These are phyloP conservation scores for Entomortierella beljakovae DNA, from an alignment of 192 early-diverging fungal genomes.

Conservation along the genomic window DNA sequence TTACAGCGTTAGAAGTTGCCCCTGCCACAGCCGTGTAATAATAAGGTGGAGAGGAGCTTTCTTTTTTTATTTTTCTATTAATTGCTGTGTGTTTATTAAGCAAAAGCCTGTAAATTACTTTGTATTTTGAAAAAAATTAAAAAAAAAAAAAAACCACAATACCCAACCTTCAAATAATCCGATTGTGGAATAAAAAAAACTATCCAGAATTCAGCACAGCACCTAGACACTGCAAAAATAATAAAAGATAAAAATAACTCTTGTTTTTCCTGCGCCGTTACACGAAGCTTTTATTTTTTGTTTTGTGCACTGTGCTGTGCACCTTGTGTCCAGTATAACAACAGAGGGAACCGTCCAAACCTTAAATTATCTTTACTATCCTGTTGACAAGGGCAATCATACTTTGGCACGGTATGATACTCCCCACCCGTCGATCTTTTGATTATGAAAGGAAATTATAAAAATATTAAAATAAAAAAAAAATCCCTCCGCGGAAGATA, in stretches of 20 bases:
- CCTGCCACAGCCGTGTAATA: neutral
- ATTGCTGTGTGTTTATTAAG: neutral
- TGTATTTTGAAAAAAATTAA: too few species aligned
- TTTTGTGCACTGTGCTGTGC: neutral
- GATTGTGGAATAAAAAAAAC: too few species aligned
- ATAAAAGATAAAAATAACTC: neutral
- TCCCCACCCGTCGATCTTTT: too few species aligned
- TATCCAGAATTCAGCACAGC: too few species aligned
- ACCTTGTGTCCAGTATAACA: neutral
- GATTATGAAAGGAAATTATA: too few species aligned
- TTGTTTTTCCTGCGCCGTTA: neutral
- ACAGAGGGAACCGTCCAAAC: neutral
- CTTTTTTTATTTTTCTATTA: neutral
- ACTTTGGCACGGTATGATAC: too few species aligned
- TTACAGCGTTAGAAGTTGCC: slow-evolving; percentile 7
- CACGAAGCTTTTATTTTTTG: too few species aligned
- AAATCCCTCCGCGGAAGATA: too few species aligned
- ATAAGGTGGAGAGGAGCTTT: neutral
- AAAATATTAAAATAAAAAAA: too few species aligned
- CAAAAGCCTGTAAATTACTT: neutral
- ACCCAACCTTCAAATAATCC: too few species aligned
- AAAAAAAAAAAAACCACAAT: neutral
- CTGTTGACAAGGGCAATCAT: too few species aligned
- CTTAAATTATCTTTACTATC: neutral
- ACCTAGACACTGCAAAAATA: neutral